Conservation (phyloP, 352 stramenopile species). For the Pythium rishiriense region DNA sequence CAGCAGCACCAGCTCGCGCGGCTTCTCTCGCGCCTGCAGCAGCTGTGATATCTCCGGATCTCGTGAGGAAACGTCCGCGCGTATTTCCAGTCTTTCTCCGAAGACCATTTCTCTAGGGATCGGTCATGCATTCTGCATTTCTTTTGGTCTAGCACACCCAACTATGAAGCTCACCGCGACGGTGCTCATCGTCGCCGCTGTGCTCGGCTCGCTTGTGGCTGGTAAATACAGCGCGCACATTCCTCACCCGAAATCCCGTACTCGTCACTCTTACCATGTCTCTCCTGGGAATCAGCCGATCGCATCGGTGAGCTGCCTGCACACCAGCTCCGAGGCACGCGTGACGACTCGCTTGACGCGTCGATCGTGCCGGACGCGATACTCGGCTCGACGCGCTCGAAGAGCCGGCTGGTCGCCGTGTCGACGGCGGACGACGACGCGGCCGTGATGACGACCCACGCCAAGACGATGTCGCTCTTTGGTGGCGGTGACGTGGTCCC, state of each 20-base stretch:
- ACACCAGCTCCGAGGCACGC: background rate
- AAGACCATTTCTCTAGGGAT: background rate
- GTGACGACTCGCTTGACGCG: background rate
- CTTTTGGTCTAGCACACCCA: background rate
- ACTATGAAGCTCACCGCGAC: conserved; percentile 5
- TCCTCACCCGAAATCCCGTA: background rate
- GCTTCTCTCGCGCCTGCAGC: conserved; percentile 24
- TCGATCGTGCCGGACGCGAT: conserved; percentile 11
- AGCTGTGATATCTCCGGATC: conserved; percentile 1
- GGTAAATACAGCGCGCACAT: background rate
- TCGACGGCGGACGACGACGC: conserved; percentile 16
- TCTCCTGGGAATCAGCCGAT: too few relatives aligned
- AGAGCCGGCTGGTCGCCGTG: conserved; percentile 10
- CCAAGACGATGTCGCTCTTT: conserved; percentile 2
- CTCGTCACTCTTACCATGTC: background rate
- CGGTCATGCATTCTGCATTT: background rate
- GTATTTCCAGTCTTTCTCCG: background rate
- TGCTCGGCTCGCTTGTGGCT: background rate
- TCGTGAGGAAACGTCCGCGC: background rate
- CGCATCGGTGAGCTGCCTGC: too few relatives aligned
- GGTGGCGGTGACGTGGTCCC: background rate
- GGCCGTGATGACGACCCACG: conserved; percentile 15
- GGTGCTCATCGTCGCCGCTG: conserved; percentile 2
- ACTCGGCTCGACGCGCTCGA: conserved; percentile 15
- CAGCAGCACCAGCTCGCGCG: conserved; percentile 48